These are phyloP conservation scores for Blastobotrys robertii DNA, from an alignment of 805 yeast genomes.

Conservation along the genomic window DNA sequence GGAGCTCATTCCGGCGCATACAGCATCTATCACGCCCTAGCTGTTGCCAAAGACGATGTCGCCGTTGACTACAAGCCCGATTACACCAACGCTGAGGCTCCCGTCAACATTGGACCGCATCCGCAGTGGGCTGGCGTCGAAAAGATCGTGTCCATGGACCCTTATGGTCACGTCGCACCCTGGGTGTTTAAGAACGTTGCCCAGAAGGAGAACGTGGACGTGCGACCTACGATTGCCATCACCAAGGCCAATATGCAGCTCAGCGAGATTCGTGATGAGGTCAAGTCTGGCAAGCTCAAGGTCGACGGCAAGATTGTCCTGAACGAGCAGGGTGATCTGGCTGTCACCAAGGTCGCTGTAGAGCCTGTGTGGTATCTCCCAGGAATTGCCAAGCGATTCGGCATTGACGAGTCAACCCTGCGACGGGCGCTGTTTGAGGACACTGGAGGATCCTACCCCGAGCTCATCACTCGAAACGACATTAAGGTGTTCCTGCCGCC, in stretches of 20 bases:
- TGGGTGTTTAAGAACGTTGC: conserved; percentile 42
- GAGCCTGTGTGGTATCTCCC: conserved; percentile 68
- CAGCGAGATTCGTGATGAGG: conserved; percentile 48
- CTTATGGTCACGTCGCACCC: conserved; percentile 58
- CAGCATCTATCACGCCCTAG: conserved; percentile 54
- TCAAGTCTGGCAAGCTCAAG: conserved; percentile 39
- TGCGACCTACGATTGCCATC: conserved; percentile 56
- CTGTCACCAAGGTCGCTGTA: conserved; percentile 54
- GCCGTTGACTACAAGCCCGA: conserved; percentile 45
- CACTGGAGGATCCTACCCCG: conserved; percentile 65
- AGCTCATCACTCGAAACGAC: conserved; percentile 57
- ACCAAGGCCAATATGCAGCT: conserved; percentile 58
- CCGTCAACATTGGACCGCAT: conserved; percentile 43
- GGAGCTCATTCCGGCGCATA: conserved; percentile 61
- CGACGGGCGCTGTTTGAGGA: conserved; percentile 56
- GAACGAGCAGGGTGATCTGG: conserved; percentile 50
- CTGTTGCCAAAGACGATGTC: conserved; percentile 51
- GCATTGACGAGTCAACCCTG: conserved; percentile 44
- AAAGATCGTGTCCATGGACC: conserved; percentile 57
- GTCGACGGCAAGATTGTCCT: conserved; percentile 56
- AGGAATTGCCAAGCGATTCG: conserved; percentile 56
- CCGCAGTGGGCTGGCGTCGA: conserved; percentile 46
- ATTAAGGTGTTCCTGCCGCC: conserved; percentile 59
- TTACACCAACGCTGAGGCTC: conserved; percentile 56
- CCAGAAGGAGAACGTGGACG: conserved; percentile 40